phyloP scores from a whole-genome alignment of 1,284 basidiomycete species.

The Ceratobasidium sp. region DNA sequence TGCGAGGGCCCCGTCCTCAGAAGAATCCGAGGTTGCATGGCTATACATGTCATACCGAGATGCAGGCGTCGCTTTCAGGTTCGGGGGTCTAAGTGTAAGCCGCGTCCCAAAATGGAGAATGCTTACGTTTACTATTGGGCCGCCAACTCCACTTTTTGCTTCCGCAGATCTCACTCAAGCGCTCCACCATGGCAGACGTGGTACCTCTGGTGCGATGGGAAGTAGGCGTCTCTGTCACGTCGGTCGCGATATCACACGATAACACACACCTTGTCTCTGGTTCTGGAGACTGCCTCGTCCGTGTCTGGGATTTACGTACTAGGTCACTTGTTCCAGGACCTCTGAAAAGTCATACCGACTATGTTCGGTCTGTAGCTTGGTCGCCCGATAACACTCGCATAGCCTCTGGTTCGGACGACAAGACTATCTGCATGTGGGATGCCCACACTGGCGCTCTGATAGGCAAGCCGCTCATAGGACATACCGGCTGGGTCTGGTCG shows the following conservation, averaged over 20 bases:
- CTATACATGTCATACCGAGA: slow-evolving; percentile 24
- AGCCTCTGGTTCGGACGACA: slow-evolving; percentile 16
- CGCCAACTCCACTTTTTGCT: no score
- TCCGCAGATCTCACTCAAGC: no score
- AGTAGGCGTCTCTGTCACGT: not conserved
- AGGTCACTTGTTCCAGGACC: not conserved
- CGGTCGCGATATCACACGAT: slow-evolving; percentile 22
- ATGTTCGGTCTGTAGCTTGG: slow-evolving; percentile 11
- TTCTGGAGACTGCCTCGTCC: slow-evolving; percentile 39
- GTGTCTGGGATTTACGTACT: slow-evolving; percentile 36
- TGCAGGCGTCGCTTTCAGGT: not conserved
- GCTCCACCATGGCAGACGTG: no score
- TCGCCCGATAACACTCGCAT: slow-evolving; percentile 26
- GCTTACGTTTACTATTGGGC: no score
- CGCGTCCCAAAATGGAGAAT: no score
- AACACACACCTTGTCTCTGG: slow-evolving; percentile 16
- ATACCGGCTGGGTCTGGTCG: not conserved
- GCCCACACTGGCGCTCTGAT: not conserved
- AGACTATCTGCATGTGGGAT: slow-evolving; percentile 23
- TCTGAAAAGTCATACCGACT: slow-evolving; percentile 8
- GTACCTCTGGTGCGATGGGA: no score
- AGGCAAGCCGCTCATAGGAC: slow-evolving; percentile 1
- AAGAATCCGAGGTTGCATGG: slow-evolving; percentile 28
- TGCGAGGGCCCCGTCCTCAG: slow-evolving; percentile 33
- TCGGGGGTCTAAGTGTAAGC: slow-evolving; percentile 49